Evolutionary conservation across 768 basidiomycete species (phyloP).

Genomic region (Naematelia aurantialba): DNA sequence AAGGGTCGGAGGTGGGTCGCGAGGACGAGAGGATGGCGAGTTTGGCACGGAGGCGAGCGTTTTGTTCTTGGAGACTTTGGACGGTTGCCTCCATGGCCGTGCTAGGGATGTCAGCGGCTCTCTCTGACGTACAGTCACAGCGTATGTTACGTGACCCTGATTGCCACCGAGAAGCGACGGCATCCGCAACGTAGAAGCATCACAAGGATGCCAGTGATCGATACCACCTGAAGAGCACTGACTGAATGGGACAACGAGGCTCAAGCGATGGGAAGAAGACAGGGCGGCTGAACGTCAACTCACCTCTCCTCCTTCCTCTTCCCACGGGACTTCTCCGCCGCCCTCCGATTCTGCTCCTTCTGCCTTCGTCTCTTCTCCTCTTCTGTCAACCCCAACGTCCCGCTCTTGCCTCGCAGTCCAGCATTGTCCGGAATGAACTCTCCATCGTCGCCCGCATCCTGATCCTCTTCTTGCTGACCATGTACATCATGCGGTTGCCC

Average conservation of each 20-base stretch:
- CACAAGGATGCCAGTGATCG: no score
- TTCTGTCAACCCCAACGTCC: conserved; percentile 10
- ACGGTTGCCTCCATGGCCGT: conserved; percentile 34
- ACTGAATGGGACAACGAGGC: no score
- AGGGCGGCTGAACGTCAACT: no score
- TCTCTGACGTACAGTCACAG: not conserved
- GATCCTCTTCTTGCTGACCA: not conserved
- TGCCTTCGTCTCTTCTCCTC: conserved; percentile 38
- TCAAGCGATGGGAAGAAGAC: no score
- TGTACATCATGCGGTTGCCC: not conserved
- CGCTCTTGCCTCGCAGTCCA: not conserved
- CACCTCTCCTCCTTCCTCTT: conserved; percentile 44
- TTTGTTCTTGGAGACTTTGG: conserved; percentile 39
- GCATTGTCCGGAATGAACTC: not conserved
- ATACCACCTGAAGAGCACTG: no score
- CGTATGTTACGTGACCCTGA: no score
- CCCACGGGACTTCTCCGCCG: conserved; percentile 40
- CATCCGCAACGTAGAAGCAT: no score
- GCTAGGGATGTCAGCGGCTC: conserved; percentile 13
- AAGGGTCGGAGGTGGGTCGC: conserved; percentile 1
- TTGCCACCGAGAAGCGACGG: no score
- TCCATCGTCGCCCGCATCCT: not conserved
- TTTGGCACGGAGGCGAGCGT: conserved; percentile 32
- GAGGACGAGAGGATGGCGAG: conserved; percentile 24
- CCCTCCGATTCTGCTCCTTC: conserved; percentile 42